Percentiles rank a stretch among this genome's conserved stretches.
Conservation (phyloP, 2,329 filamentous ascomycete species). For the Ceratocystis destructans region DNA sequence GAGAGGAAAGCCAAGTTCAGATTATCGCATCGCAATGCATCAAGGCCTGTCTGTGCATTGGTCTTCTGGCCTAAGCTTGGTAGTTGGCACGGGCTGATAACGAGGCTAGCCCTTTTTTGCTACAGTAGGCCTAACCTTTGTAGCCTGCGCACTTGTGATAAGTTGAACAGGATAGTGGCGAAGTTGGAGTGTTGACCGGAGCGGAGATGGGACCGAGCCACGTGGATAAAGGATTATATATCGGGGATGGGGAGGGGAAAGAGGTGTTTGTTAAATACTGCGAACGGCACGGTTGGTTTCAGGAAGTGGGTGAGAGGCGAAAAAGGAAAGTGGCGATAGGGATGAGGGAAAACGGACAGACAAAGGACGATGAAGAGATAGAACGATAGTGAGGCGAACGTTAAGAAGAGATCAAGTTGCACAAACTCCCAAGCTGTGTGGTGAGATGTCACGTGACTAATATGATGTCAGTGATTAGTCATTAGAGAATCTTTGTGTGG, state of each 20-base stretch:
- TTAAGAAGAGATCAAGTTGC: not conserved
- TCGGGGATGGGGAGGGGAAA: not conserved
- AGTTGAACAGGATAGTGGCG: not conserved
- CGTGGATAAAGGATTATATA: not conserved
- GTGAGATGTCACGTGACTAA: not conserved
- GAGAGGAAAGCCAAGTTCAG: too few species aligned
- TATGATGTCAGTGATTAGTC: not conserved
- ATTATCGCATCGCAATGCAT: not conserved
- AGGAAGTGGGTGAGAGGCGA: not conserved
- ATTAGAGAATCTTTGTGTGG: not conserved
- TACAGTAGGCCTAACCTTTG: too few species aligned
- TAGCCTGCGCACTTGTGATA: not conserved
- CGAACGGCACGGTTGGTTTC: not conserved
- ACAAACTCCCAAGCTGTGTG: not conserved
- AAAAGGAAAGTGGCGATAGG: not conserved
- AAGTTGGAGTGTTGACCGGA: not conserved
- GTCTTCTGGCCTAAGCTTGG: too few species aligned
- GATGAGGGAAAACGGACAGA: not conserved
- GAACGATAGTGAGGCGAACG: not conserved
- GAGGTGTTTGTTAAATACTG: not conserved
- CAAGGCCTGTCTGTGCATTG: not conserved
- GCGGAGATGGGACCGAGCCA: slow-evolving; percentile 8
- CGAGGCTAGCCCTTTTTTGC: not conserved
- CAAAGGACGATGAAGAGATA: too few species aligned
- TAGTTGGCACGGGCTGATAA: not conserved